Base-by-base conservation (phyloP, 805 yeast genomes). In the Sugiyamaella smithiae region DNA sequence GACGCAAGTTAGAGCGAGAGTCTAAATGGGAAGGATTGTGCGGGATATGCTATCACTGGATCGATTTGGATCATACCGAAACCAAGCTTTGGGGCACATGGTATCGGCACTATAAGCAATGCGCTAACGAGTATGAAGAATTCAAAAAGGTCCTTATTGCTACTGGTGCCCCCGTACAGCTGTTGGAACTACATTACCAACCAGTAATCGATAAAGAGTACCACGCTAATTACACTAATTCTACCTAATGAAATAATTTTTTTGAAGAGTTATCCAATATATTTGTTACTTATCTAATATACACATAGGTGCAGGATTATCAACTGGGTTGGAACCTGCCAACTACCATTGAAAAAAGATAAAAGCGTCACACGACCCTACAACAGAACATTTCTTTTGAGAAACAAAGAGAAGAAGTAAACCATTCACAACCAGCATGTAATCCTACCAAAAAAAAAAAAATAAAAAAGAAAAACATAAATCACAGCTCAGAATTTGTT, bases 31-130 rank as follows among this genome's bases (percentile, higher is more conserved):
- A 55, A 45, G 60, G 60, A 1, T 45, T 58, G 5, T 58, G 62
- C 45, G 61, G 61, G 3, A 58, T 58, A 29, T 58, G 61, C 36
- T 58, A 56, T 37, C 55, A 56, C 19, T 58, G 61, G 61, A 49
- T 58, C 8, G 60, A 58, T 22, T 40, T 58, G n/a, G 60, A 58
- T 40, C 59, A 56, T 31, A 53, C 48, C 5, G 54, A 49, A 8
- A 16, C 41, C 16, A 48, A 49, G 19, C 47, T 33, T n/a, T 58
- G 61, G 61, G 60, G 60, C 7, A 58, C 61, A 1, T 58, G 61
- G 61, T 58, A 53, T 45, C 45, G 60, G 9, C 61, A 58, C 45
- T 58, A 58, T 35, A 56, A 56, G 41, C 48, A 48, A 38, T 58
- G 61, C 42, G 52, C 52, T 26, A 53, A 57, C 29, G 61, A 58